Percentiles rank a stretch among this genome's conserved stretches.
Conservation (phyloP, 176 grass and related monocot genomes). For the Oryza meyeriana region DNA sequence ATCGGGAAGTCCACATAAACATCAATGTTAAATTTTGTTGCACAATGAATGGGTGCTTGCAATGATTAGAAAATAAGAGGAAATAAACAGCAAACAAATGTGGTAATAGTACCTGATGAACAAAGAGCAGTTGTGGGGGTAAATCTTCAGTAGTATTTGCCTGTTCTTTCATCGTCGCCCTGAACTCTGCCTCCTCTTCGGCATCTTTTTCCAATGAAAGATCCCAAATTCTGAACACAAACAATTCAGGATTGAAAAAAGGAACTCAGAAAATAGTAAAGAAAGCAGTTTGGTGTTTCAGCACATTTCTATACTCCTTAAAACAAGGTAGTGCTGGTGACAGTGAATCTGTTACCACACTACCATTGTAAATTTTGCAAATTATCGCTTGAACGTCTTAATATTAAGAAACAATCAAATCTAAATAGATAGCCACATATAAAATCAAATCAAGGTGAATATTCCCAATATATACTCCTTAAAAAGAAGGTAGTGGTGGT, state of each 20-base stretch:
- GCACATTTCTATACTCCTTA: too few species aligned
- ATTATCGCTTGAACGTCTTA: too few species aligned
- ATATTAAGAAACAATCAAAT: too few species aligned
- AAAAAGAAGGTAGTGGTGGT: too few species aligned
- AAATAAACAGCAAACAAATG: not conserved
- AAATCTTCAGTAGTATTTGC: constrained; percentile 76
- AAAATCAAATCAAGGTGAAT: too few species aligned
- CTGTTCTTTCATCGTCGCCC: constrained; percentile 77
- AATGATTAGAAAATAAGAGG: not conserved
- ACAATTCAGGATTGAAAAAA: not conserved
- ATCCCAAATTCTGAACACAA: constrained; percentile 72
- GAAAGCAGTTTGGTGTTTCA: not conserved
- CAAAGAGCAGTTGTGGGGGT: constrained; percentile 88
- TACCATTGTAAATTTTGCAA: too few species aligned
- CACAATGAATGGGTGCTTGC: not conserved
- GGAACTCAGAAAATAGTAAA: not conserved
- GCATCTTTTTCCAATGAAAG: constrained; percentile 78
- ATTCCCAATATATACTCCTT: too few species aligned
- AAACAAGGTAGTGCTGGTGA: too few species aligned
- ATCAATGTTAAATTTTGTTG: not conserved
- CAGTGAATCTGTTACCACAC: too few species aligned
- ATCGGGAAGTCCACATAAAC: not conserved
- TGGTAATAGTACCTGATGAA: constrained; percentile 65
- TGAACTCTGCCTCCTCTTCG: constrained; percentile 95
- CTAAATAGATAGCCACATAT: too few species aligned